Conservation (phyloP, 148 eudicot species). For the Beta vulgaris region DNA sequence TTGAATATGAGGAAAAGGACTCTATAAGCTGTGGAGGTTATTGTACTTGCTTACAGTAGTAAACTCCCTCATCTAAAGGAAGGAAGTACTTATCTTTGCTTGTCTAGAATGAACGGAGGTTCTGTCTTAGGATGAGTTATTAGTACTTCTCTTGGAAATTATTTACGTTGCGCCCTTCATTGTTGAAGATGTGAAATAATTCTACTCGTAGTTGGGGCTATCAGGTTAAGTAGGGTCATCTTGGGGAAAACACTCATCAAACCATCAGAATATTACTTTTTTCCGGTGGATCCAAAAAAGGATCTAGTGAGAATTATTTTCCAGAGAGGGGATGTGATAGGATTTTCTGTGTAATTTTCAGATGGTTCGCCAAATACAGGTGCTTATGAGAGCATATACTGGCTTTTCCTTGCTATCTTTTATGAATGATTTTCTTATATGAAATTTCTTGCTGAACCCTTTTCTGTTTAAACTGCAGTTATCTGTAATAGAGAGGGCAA, state of each 20-base stretch:
- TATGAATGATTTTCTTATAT: background rate
- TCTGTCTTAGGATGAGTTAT: background rate
- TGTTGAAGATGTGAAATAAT: too few relatives aligned
- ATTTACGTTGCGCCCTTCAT: background rate
- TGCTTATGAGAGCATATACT: background rate
- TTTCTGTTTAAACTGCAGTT: conserved; percentile 62
- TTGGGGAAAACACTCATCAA: background rate
- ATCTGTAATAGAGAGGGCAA: conserved; percentile 85
- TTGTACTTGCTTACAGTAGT: background rate
- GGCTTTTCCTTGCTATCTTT: background rate
- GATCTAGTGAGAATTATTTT: too few relatives aligned
- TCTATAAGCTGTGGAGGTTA: background rate
- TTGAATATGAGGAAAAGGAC: background rate
- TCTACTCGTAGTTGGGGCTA: background rate
- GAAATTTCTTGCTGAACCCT: conserved; percentile 22
- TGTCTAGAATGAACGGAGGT: background rate
- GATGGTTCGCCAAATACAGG: background rate
- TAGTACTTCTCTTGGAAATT: background rate
- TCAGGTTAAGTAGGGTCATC: background rate
- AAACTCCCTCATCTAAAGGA: background rate
- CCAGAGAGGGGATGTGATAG: background rate
- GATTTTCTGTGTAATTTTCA: background rate
- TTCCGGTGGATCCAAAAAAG: too few relatives aligned
- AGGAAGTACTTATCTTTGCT: background rate
- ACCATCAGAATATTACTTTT: background rate